These are phyloP conservation scores for Mycena capillaripes DNA, from an alignment of 768 basidiomycete species.

Conservation along the genomic window DNA sequence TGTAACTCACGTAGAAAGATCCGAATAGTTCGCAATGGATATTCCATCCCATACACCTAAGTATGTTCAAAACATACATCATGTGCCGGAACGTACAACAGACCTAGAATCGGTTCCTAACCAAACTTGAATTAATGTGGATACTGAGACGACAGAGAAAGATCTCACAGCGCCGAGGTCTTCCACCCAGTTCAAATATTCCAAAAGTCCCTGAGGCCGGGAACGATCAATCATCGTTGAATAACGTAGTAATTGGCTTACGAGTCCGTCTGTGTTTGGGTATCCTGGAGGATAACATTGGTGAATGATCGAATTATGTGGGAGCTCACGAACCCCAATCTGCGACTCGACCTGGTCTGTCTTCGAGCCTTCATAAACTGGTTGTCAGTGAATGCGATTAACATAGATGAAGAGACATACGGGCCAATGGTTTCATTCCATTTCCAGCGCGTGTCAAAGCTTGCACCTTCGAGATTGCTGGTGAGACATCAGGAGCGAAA, in stretches of 20 bases:
- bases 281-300: slow-evolving; percentile 59
- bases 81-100: neutral
- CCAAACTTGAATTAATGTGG: neutral
- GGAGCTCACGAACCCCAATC: slow-evolving; percentile 56
- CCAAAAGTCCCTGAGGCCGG: slow-evolving; percentile 48
- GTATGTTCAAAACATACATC: neutral
- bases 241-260: slow-evolving; percentile 35
- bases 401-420: slow-evolving; percentile 43
- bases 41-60: slow-evolving; percentile 46
- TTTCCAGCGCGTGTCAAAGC: slow-evolving; percentile 64
- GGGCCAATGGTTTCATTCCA: slow-evolving; percentile 73
- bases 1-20: slow-evolving; percentile 45
- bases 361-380: slow-evolving; percentile 44
- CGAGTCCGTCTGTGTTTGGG: slow-evolving; percentile 67
- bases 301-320: neutral
- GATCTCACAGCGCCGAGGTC: slow-evolving; percentile 51
- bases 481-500: no score
- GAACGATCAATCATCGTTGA: neutral
- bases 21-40: slow-evolving; percentile 50
- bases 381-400: neutral
- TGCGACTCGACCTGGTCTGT: slow-evolving; percentile 47
- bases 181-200: slow-evolving; percentile 59
- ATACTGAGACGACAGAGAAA: neutral
- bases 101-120: slow-evolving; percentile 51
- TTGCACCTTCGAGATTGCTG: slow-evolving; percentile 64